Base-by-base conservation (phyloP, 345 rosid species). In the Leavenworthia alabamica region DNA sequence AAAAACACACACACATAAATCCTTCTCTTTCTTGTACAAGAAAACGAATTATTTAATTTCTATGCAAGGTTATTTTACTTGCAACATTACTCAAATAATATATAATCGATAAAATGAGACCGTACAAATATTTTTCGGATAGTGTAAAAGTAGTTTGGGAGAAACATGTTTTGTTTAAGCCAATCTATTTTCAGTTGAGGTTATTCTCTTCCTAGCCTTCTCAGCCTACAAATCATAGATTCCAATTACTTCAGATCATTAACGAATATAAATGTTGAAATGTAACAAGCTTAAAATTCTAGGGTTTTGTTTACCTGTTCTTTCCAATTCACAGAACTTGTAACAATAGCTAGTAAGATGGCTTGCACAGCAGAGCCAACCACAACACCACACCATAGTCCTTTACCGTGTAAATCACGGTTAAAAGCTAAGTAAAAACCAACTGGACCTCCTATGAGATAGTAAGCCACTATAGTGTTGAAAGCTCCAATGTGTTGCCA, bases 401-500 rank as follows among this genome's bases (percentile, higher is more conserved):
- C 81, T 22, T 45, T 77, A 24, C 79, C 79, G 10, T 59, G 65
- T 0, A 74, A 28, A 19, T 58, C 40, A 8, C 48, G 40, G 47
- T 20, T 23, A 20, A 74, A 71, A 26, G 77, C 81, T 27, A 79
- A 46, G 33, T 67, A 28, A 12, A 68, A 13, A 20, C 77, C 81
- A 4, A 66, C 78, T 3, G 83, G 83, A 64, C 68, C 53, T 8
- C 81, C 81, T 15, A 56, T 36, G 0, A 78, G 45, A 36, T 78
- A 78, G 11, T 65, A 42, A 42, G 81, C 68, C 0, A 43, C 76
- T 2, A 74, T 41, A 37, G 67, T 78, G 13, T 61, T 61, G 17
- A 26, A 70, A 27, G 76, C 81, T 28, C 81, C 79, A 24, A 74
- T 56, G 5, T 74, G 51, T 44, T 78, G 77, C 78, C 76, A 74